These are phyloP conservation scores for Skeletonema tropicum DNA, from an alignment of 108 stramenopile genomes.

Conservation along the genomic window DNA sequence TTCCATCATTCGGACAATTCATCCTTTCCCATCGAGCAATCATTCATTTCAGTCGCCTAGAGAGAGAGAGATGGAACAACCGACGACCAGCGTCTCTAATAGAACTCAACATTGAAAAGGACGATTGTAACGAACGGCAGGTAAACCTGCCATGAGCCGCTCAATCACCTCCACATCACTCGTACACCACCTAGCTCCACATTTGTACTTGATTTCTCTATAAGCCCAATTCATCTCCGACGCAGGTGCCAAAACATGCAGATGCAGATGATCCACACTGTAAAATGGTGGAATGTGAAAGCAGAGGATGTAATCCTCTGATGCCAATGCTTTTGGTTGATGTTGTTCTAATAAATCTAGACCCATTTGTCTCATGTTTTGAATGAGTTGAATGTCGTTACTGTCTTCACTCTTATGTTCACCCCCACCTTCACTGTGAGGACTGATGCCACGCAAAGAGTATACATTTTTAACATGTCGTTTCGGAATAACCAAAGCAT, in stretches of 20 bases:
- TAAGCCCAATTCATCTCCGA: constrained; percentile 53
- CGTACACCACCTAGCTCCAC: constrained; percentile 57
- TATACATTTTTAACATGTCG: constrained; percentile 41
- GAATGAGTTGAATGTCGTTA: constrained; percentile 43
- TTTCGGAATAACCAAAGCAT: constrained; percentile 77
- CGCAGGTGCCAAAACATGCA: constrained; percentile 78
- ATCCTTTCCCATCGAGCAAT: background rate
- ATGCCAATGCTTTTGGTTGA: constrained; percentile 44
- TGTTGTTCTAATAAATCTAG: constrained; percentile 42
- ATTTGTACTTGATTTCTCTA: constrained; percentile 56
- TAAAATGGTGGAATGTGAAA: constrained; percentile 81
- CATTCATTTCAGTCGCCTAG: background rate
- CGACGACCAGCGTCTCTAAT: no score
- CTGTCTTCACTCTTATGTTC: background rate
- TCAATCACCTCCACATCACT: constrained; percentile 41
- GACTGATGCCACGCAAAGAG: constrained; percentile 19
- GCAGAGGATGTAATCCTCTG: constrained; percentile 62
- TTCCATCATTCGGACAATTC: background rate
- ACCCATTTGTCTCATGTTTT: constrained; percentile 63
- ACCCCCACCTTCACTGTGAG: background rate
- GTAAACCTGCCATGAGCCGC: constrained; percentile 36
- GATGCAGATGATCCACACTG: constrained; percentile 73
- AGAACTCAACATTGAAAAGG: background rate
- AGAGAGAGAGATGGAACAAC: no score
- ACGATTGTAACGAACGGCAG: constrained; percentile 35